These are phyloP conservation scores for Didymella glomerata DNA, from an alignment of 2,329 filamentous ascomycete genomes.

Conservation along the genomic window DNA sequence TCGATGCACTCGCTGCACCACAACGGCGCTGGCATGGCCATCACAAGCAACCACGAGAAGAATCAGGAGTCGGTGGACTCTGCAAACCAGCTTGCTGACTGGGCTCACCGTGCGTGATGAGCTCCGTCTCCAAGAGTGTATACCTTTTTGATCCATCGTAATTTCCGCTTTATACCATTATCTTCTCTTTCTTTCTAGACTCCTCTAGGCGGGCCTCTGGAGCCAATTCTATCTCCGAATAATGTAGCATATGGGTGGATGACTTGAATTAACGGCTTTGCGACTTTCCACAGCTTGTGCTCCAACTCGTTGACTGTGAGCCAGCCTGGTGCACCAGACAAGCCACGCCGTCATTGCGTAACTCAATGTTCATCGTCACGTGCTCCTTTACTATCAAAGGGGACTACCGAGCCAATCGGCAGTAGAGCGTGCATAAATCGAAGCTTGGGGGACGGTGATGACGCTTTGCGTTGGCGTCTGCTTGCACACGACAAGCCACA, in stretches of 20 bases:
- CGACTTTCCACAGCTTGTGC: background rate
- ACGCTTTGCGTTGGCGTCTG: conserved; percentile 18
- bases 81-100: conserved; percentile 46
- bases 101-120: conserved; percentile 45
- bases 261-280: background rate
- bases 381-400: conserved; percentile 11
- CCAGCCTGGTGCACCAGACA: background rate
- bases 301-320: background rate
- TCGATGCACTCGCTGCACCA: conserved; percentile 45
- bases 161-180: conserved; percentile 18
- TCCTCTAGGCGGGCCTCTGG: background rate
- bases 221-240: conserved; percentile 1
- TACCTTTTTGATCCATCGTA: conserved; percentile 1
- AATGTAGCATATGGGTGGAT: conserved; percentile 17
- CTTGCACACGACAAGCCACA: conserved; percentile 20
- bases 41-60: conserved; percentile 47
- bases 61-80: conserved; percentile 50
- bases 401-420: conserved; percentile 19
- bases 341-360: conserved; percentile 16
- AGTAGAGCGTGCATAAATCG: conserved; percentile 11
- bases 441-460: conserved; percentile 11
- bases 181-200: conserved; percentile 3
- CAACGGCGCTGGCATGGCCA: conserved; percentile 40
- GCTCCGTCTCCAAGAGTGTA: background rate
- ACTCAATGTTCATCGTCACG: conserved; percentile 6